A percentile compares a stretch with the other conserved stretches of the same genome.
phyloP scores from a whole-genome alignment of 352 stramenopile species.

The Phytophthora boehmeriae region DNA sequence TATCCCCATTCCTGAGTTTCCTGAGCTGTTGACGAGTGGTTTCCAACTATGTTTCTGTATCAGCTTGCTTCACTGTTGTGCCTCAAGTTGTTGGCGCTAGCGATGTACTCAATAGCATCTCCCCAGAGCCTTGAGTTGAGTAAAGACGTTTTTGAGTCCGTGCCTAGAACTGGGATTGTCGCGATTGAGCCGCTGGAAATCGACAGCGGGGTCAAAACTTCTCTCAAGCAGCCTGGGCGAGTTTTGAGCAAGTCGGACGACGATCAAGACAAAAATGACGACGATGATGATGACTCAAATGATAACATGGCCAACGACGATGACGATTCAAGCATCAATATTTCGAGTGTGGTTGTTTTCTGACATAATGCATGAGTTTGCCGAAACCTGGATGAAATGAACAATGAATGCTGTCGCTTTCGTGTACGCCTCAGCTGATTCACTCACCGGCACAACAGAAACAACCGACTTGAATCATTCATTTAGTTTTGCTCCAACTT shows the following conservation, averaged over 20 bases:
- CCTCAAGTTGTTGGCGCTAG: background rate
- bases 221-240: background rate
- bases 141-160: background rate
- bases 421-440: too few species aligned
- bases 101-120: background rate
- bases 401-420: too few species aligned
- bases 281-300: slow-evolving; percentile 21
- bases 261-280: slow-evolving; percentile 16
- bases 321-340: slow-evolving; percentile 5
- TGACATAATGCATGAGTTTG: background rate
- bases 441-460: too few species aligned
- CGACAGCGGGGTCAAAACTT: background rate
- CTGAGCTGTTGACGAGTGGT: background rate
- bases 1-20: background rate
- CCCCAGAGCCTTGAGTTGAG: background rate
- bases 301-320: too few species aligned
- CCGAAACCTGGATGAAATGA: too few species aligned
- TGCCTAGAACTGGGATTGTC: slow-evolving; percentile 7
- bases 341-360: background rate
- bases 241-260: slow-evolving; percentile 15
- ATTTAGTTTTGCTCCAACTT: background rate
- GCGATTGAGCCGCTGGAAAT: background rate
- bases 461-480: too few species aligned
- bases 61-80: background rate
- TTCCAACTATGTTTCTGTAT: background rate